Conservation (phyloP, 2,329 filamentous ascomycete species). For the Trichoderma pleuroti region DNA sequence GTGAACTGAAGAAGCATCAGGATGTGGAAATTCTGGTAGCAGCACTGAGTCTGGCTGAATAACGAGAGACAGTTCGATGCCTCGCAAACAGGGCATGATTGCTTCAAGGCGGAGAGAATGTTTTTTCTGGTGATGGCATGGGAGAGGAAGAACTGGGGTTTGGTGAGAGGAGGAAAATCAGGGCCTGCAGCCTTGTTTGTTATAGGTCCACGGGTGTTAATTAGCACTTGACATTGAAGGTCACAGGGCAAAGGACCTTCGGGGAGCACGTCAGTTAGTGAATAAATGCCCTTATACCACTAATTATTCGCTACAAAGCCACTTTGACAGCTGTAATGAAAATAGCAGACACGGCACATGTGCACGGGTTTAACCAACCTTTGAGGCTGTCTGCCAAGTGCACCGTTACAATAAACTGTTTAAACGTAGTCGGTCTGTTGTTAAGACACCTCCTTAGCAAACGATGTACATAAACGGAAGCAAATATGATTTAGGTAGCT, state of each 20-base stretch:
- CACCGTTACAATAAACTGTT: neutral
- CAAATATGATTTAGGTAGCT: neutral
- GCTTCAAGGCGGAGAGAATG: neutral
- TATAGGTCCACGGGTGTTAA: neutral
- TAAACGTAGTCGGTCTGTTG: too few relatives aligned
- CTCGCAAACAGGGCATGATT: constrained; percentile 48
- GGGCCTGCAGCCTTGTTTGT: neutral
- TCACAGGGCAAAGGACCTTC: neutral
- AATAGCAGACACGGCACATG: neutral
- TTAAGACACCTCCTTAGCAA: neutral
- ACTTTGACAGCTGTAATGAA: neutral
- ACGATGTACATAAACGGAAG: neutral
- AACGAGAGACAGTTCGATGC: constrained; percentile 45
- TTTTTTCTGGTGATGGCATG: neutral
- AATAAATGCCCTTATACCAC: neutral
- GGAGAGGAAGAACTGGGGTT: neutral
- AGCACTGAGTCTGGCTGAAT: constrained; percentile 34
- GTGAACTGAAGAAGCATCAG: constrained; percentile 40
- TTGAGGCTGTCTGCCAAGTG: neutral
- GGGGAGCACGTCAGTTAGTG: neutral
- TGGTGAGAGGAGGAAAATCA: neutral
- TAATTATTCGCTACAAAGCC: neutral
- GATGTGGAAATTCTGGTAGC: constrained; percentile 54
- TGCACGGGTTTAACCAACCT: neutral
- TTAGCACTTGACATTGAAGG: neutral